These are phyloP conservation scores for Penicillium sp. DNA, from an alignment of 2,329 filamentous ascomycete species.

Conservation along the genomic window DNA sequence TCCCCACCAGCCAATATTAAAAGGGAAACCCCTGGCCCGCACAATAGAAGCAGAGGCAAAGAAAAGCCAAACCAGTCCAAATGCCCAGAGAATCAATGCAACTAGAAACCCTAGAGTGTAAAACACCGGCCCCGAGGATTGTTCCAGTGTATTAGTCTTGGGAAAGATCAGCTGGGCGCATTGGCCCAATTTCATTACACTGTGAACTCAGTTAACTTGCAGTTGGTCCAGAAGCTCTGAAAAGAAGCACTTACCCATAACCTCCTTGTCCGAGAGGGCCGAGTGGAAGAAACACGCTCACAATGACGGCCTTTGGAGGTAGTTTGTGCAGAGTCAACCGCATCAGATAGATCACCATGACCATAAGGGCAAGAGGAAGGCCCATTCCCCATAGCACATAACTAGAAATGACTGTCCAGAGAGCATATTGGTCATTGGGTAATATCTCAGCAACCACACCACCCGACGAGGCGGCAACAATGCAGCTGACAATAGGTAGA, in stretches of 20 bases:
- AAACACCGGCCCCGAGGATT: slow-evolving; percentile 36
- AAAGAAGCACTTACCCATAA: slow-evolving; percentile 48
- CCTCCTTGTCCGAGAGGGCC: slow-evolving; percentile 70
- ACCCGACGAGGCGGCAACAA: slow-evolving; percentile 69
- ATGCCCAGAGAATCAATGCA: slow-evolving; percentile 45
- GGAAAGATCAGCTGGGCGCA: slow-evolving; percentile 47
- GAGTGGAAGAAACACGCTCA: slow-evolving; percentile 70
- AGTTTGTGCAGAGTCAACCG: slow-evolving; percentile 69
- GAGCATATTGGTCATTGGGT: slow-evolving; percentile 58
- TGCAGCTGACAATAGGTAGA: slow-evolving; percentile 68
- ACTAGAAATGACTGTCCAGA: slow-evolving; percentile 66
- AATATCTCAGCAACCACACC: slow-evolving; percentile 65
- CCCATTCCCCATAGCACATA: slow-evolving; percentile 76
- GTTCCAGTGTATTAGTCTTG: slow-evolving; percentile 35
- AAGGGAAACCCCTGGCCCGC: slow-evolving; percentile 51
- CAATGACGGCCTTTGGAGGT: slow-evolving; percentile 70
- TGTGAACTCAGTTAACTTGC: too few relatives aligned
- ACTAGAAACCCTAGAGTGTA: slow-evolving; percentile 42
- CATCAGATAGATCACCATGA: slow-evolving; percentile 71
- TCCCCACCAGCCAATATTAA: slow-evolving; percentile 68
- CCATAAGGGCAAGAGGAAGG: slow-evolving; percentile 63
- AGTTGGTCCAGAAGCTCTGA: too few relatives aligned
- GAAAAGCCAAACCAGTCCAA: slow-evolving; percentile 46
- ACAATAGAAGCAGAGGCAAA: slow-evolving; percentile 43
- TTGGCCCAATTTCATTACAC: slow-evolving; percentile 56